Percentiles rank a stretch among this genome's conserved stretches.
Conservation (phyloP, 306 rosid genomes). For the Sphenostylis stenocarpa region DNA sequence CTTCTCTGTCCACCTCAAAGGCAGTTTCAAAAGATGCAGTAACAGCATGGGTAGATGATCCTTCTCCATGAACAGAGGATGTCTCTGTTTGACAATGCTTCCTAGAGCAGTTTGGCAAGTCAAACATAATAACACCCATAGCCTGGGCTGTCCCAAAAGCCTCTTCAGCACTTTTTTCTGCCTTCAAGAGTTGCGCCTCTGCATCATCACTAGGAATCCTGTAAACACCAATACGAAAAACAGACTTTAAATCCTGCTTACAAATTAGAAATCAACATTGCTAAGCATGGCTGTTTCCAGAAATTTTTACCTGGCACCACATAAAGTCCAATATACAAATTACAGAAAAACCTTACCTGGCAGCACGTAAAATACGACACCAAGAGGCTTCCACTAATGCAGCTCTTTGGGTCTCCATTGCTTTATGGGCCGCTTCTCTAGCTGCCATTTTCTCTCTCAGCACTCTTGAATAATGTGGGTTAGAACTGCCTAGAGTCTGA, state of each 20-base stretch:
- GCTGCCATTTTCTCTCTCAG: constrained; percentile 91
- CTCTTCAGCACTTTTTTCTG: constrained; percentile 64
- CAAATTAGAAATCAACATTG: background rate
- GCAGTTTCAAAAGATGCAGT: constrained; percentile 92
- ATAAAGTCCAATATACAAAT: constrained; percentile 35
- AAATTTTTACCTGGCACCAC: constrained; percentile 63
- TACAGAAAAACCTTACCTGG: constrained; percentile 52
- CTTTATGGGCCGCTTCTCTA: constrained; percentile 80
- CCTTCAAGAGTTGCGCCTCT: constrained; percentile 60
- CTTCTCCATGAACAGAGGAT: constrained; percentile 56
- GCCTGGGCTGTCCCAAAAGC: constrained; percentile 88
- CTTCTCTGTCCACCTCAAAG: constrained; percentile 89
- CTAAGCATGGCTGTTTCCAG: background rate
- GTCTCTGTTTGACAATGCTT: constrained; percentile 68
- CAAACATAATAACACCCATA: constrained; percentile 82
- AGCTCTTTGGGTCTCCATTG: constrained; percentile 80
- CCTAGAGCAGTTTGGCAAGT: constrained; percentile 71
- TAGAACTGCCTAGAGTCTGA: constrained; percentile 89
- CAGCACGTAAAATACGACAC: constrained; percentile 88
- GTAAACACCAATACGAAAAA: constrained; percentile 20
- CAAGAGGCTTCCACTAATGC: constrained; percentile 96
- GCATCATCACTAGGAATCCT: constrained; percentile 87
- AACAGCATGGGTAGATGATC: constrained; percentile 65
- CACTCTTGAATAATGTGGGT: constrained; percentile 88
- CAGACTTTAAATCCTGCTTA: background rate